Evolutionary conservation across 352 stramenopile species (phyloP), one percentile per base, ranked within the genome.

Genomic region (Globisporangium uncinulatum): DNA sequence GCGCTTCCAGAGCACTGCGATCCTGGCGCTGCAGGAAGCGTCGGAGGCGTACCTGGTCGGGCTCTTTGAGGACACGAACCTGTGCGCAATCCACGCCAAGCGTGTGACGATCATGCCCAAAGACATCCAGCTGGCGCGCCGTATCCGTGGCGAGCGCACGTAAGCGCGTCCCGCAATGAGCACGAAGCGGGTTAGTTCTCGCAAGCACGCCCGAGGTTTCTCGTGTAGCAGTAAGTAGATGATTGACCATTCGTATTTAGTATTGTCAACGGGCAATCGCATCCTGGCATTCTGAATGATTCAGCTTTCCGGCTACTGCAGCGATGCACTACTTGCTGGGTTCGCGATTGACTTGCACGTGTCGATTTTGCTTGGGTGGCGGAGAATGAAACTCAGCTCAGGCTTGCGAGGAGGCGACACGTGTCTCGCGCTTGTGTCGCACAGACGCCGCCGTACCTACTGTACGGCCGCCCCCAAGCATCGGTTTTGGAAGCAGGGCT

Each of bases 41-140:
- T 73, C 92, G 1, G 96, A 99, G 76, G 94, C 93, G 32, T 94
- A 98, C 74, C 83, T 98, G 32, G 91, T 99, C 19, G 80, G 82
- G 49, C 79, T 98, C 51, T 99, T 99, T 76, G 94, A 99, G 76
- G 86, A 95, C 63, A 80, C 86, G 75, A 98, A 98, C 76, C 72
- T 98, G 46, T 98, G 92, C 62, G 87, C 92, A 29, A 97, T 98
- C 65, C 90, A 98, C 73, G 91, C 89, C 67, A 98, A 98, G 76
- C 87, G 94, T 65, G 93, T 98, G 29, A 98, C 91, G 11, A 83
- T 98, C 62, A 98, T 98, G 89, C 83, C 86, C 52, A 98, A 97
- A 73, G 91, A 98, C 74, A 93, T 98, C 63, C 89, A 98, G 69
- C 76, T 97, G 44, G 91, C 91, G 39, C 83, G 91, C 56, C 82